Conservation (phyloP, 1,284 basidiomycete genomes). For the Fistulina hepatica region DNA sequence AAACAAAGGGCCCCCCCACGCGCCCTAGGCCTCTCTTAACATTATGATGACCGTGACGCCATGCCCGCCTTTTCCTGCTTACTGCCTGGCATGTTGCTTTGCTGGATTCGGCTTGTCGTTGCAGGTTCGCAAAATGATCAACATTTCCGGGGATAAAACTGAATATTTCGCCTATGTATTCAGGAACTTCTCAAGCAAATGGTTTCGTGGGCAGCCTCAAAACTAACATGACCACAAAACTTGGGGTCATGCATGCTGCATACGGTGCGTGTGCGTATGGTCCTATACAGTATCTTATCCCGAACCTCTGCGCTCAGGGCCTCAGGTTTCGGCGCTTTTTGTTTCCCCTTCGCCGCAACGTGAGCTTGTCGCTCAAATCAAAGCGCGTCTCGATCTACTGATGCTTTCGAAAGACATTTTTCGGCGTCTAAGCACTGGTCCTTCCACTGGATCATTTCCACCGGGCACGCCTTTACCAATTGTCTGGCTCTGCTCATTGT, state of each 20-base stretch:
- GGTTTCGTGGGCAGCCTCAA: constrained; percentile 32
- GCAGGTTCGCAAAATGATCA: constrained; percentile 22
- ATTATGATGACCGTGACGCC: constrained; percentile 25
- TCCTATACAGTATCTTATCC: background rate
- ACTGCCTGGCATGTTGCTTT: constrained; percentile 37
- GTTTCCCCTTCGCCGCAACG: constrained; percentile 36
- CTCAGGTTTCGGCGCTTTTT: constrained; percentile 28
- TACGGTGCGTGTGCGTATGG: constrained; percentile 20
- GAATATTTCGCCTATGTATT: constrained; percentile 1
- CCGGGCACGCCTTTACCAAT: constrained; percentile 37
- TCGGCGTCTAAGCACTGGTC: constrained; percentile 30
- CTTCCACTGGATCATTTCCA: constrained; percentile 41
- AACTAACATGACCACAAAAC: constrained; percentile 26
- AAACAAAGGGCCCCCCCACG: too few relatives aligned
- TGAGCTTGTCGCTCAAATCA: too few relatives aligned
- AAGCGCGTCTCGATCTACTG: too few relatives aligned
- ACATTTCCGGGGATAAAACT: background rate
- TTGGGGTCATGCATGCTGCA: constrained; percentile 33
- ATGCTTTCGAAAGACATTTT: too few relatives aligned
- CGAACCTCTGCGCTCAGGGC: background rate
- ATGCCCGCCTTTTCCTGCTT: constrained; percentile 42
- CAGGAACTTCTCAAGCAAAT: constrained; percentile 28
- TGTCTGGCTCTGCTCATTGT: constrained; percentile 27
- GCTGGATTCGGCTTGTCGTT: constrained; percentile 43
- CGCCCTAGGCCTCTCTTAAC: constrained; percentile 11